These are phyloP conservation scores for Alternaria metachromatica DNA, from an alignment of 2,329 filamentous ascomycete species.

Conservation along the genomic window DNA sequence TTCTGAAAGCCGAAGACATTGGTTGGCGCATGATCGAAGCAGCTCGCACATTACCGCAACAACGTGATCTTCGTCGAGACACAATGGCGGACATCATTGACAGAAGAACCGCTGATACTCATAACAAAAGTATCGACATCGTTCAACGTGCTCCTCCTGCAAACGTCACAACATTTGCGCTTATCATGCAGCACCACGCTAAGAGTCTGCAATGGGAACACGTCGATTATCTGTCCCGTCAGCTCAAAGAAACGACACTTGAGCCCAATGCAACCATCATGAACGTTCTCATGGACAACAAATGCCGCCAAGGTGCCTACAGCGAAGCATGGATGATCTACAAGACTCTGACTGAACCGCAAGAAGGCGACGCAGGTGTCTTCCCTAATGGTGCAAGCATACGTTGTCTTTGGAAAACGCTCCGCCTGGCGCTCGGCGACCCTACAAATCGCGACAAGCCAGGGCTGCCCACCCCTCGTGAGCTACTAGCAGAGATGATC, in stretches of 20 bases:
- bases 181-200: slow-evolving; percentile 43
- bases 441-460: slow-evolving; percentile 21
- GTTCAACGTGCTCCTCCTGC: slow-evolving; percentile 32
- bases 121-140: not conserved
- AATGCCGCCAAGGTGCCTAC: slow-evolving; percentile 38
- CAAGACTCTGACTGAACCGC: slow-evolving; percentile 31
- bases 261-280: slow-evolving; percentile 36
- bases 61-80: not conserved
- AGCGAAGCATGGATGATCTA: slow-evolving; percentile 39
- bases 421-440: slow-evolving; percentile 39
- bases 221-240: slow-evolving; percentile 41
- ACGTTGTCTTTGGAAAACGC: slow-evolving; percentile 41
- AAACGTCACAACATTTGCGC: slow-evolving; percentile 37
- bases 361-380: slow-evolving; percentile 21
- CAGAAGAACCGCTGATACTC: not conserved
- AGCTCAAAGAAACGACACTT: slow-evolving; percentile 29
- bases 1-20: slow-evolving; percentile 44
- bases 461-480: slow-evolving; percentile 38
- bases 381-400: slow-evolving; percentile 41
- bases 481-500: slow-evolving; percentile 39
- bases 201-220: slow-evolving; percentile 40
- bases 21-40: slow-evolving; percentile 46
- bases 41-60: slow-evolving; percentile 7
- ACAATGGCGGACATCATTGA: slow-evolving; percentile 4
- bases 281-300: slow-evolving; percentile 43